Conservation (phyloP, 305 asterid genomes). For the Fraxinus paxiana region DNA sequence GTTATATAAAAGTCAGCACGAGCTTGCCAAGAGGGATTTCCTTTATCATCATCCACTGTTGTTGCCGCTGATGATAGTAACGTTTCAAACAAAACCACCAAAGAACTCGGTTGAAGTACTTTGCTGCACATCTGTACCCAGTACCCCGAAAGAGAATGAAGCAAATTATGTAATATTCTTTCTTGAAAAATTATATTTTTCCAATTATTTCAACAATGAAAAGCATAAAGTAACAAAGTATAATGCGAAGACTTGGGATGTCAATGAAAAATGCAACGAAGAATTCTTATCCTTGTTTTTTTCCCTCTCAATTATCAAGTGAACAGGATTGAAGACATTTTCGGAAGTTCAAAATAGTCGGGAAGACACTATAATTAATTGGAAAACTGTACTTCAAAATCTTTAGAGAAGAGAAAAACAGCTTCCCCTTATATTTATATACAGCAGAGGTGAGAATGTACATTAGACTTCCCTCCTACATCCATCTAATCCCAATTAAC, state of each 20-base stretch:
- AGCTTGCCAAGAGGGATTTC: slow-evolving; percentile 98
- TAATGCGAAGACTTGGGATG: background rate
- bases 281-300: background rate
- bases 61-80: slow-evolving; percentile 92
- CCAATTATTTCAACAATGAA: slow-evolving; percentile 18
- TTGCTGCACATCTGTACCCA: slow-evolving; percentile 92
- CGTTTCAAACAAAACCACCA: slow-evolving; percentile 77
- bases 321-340: background rate
- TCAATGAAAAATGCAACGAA: background rate
- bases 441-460: background rate
- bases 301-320: background rate
- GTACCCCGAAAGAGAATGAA: slow-evolving; percentile 14
- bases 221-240: background rate
- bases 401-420: background rate
- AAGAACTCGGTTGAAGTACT: slow-evolving; percentile 84
- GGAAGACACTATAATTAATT: background rate
- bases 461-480: background rate
- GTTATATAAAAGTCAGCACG: slow-evolving; percentile 90
- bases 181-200: background rate
- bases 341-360: background rate
- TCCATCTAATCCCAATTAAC: background rate
- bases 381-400: background rate
- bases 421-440: background rate
- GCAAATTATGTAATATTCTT: slow-evolving; percentile 13
- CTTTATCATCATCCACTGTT: slow-evolving; percentile 93